phyloP scores from a whole-genome alignment of 495 filamentous ascomycete genomes.

The Penicillium chermesinum region DNA sequence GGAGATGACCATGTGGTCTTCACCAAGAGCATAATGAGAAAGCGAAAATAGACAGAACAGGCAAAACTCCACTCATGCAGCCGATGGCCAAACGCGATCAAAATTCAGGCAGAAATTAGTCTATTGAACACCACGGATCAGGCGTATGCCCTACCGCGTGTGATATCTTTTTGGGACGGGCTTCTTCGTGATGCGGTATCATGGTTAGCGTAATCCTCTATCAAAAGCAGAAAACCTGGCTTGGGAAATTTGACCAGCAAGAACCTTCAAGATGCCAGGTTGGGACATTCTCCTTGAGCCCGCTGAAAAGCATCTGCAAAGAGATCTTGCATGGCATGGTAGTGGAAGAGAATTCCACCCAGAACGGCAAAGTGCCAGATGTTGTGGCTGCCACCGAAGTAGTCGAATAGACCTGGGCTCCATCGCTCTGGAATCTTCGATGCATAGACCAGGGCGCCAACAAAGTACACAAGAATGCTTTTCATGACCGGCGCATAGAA shows the following conservation, averaged over 20 bases:
- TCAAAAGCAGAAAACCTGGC: not conserved
- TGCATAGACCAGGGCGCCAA: slow-evolving; percentile 85
- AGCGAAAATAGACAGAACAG: not conserved
- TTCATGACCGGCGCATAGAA: slow-evolving; percentile 90
- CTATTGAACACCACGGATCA: not conserved
- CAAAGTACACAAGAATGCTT: slow-evolving; percentile 77
- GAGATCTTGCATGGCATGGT: slow-evolving; percentile 90
- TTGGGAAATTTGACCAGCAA: not conserved
- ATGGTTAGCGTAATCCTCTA: not conserved
- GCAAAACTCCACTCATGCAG: not conserved
- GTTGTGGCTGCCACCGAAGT: slow-evolving; percentile 90
- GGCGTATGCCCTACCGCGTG: not conserved
- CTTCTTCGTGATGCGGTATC: not conserved
- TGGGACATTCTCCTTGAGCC: slow-evolving; percentile 53
- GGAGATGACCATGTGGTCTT: not conserved
- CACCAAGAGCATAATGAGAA: not conserved
- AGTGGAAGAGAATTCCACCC: slow-evolving; percentile 96
- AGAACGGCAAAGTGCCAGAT: slow-evolving; percentile 96
- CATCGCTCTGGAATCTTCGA: slow-evolving; percentile 89
- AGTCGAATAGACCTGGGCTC: slow-evolving; percentile 90
- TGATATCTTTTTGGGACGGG: too few species aligned
- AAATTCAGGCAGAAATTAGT: not conserved
- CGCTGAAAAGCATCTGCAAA: slow-evolving; percentile 80
- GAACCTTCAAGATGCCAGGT: slow-evolving; percentile 18
- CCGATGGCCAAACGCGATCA: not conserved